Evolutionary conservation across 106 monocot genomes (phyloP), one percentile per base, ranked within the genome.

Genomic region (Platanthera zijinensis): DNA sequence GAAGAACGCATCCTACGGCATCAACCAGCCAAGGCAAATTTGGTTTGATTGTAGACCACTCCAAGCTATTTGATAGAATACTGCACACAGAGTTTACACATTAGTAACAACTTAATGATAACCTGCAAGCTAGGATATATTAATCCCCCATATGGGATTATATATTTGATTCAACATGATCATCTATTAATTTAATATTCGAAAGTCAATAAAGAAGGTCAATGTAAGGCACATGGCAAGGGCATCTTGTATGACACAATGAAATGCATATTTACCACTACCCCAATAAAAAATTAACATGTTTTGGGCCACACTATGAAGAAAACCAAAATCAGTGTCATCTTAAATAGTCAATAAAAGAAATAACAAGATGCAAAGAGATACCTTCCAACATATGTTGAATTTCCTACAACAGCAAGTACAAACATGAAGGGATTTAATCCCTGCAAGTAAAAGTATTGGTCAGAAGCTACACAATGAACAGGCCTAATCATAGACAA

Each of bases 371-470:
- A 19, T 18, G 21, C 18, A 39, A 22, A 57, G 46, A 47, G 8
- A 62, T 82, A 96, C 96, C 96, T 96, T 80, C 93, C 96, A 6
- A 93, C 85, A 73, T 96, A 96, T 62, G 96, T 96, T 17, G 72
- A 76, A 80, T 96, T 96, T 51, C 93, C 96, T 49, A 89, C 30
- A 47, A 96, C 56, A 8, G 96, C 96, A 80, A 93, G 89, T 32
- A 82, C 50, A 78, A 96, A 96, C 93, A 96, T 96, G 10, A 87
- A 63, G 56, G 91, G 87, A 85, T 53, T 93, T 30, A 96, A 81
- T 1, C 96, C 96, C 96, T 96, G 86, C 46, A 84, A 18, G 62
- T 52, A 83, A 56, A 70, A 10, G 11, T 32, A 8, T 32, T 15
- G 49, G 50, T 48, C 57, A n/a, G 11, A 74, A 68, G 22, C 10